phyloP scores from a whole-genome alignment of 148 eudicot species.

The Diospyros kaki region DNA sequence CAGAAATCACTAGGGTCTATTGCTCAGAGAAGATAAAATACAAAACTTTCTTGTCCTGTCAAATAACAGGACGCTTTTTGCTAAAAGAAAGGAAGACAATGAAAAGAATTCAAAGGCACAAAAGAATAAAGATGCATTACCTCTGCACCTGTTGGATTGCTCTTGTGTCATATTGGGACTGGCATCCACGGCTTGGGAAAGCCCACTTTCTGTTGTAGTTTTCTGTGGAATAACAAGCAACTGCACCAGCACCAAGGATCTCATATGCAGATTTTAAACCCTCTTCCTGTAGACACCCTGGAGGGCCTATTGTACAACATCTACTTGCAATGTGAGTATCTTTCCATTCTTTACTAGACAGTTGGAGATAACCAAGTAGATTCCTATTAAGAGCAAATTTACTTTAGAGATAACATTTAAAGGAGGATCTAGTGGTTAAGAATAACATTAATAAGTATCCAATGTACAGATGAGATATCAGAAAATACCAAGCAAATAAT shows the following conservation, averaged over 20 bases:
- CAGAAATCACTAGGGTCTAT: not conserved
- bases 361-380: constrained; percentile 67
- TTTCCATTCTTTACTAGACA: constrained; percentile 53
- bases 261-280: constrained; percentile 62
- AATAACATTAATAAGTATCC: not conserved
- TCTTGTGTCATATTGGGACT: constrained; percentile 26
- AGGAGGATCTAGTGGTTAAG: not conserved
- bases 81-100: not conserved
- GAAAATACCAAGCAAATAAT: not conserved
- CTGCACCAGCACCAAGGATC: constrained; percentile 72
- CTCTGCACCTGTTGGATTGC: constrained; percentile 53
- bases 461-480: not conserved
- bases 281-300: constrained; percentile 36
- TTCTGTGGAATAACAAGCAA: constrained; percentile 58
- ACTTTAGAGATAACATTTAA: not conserved
- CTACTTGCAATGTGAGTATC: constrained; percentile 46
- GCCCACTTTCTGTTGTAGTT: constrained; percentile 24
- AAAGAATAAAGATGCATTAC: constrained; percentile 27
- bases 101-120: not conserved
- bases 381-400: constrained; percentile 45
- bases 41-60: not conserved
- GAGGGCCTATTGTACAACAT: constrained; percentile 38
- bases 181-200: constrained; percentile 55
- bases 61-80: not conserved
- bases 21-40: constrained; percentile 2